These are phyloP conservation scores for Copromyces sp. DNA, from an alignment of 495 filamentous ascomycete species.

Conservation along the genomic window DNA sequence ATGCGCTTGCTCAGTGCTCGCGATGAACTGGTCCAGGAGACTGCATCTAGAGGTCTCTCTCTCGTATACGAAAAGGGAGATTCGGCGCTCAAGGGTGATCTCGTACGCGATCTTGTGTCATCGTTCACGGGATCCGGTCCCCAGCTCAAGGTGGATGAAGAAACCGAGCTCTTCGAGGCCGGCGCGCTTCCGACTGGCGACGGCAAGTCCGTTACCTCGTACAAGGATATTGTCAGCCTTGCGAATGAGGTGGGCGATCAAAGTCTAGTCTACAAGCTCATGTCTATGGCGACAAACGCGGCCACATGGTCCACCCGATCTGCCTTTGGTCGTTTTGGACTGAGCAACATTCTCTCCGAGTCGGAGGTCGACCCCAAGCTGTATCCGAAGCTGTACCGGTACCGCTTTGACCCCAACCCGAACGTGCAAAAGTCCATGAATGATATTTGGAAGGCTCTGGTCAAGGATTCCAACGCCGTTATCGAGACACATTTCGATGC, in stretches of 20 bases:
- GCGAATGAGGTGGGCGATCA: conserved; percentile 91
- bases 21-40: conserved; percentile 91
- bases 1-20: conserved; percentile 76
- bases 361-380: conserved; percentile 85
- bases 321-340: conserved; percentile 86
- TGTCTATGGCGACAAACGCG: conserved; percentile 89
- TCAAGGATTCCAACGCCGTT: conserved; percentile 68
- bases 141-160: conserved; percentile 68
- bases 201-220: conserved; percentile 79
- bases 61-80: conserved; percentile 90
- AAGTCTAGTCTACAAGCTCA: conserved; percentile 90
- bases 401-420: conserved; percentile 86
- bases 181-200: conserved; percentile 86
- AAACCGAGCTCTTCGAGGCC: conserved; percentile 91
- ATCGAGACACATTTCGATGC: conserved; percentile 68
- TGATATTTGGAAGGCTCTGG: conserved; percentile 87
- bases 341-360: conserved; percentile 83
- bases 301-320: conserved; percentile 92
- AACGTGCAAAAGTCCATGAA: conserved; percentile 93
- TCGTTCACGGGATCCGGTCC: conserved; percentile 72
- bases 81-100: conserved; percentile 61
- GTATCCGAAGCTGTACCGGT: conserved; percentile 88
- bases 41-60: conserved; percentile 79
- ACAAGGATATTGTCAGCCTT: conserved; percentile 89
- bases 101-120: conserved; percentile 76